Percentiles rank a stretch among this genome's conserved stretches.
Conservation (phyloP, 768 basidiomycete species). For the Leccinum rimulosum region DNA sequence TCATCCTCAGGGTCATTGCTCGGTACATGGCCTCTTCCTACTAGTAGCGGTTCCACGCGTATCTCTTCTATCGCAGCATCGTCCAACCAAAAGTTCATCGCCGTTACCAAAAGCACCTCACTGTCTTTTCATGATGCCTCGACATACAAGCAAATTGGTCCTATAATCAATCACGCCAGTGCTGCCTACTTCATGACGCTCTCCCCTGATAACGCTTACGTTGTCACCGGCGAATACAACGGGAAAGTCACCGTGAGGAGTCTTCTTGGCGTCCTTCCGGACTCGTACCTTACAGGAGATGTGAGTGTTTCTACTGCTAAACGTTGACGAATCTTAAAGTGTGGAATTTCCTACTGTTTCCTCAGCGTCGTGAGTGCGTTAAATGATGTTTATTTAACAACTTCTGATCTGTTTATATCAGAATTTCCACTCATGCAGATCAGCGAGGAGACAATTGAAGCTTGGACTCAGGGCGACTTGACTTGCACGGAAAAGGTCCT, state of each 20-base stretch:
- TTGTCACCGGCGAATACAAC: not conserved
- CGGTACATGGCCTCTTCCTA: not conserved
- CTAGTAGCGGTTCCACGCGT: too few species aligned
- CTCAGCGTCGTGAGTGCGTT: not conserved
- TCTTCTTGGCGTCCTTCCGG: not conserved
- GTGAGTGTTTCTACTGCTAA: not conserved
- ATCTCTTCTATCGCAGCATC: not conserved
- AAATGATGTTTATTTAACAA: accelerated
- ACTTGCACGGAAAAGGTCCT: not conserved
- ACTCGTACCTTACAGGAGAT: not conserved
- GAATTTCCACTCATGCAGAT: not conserved
- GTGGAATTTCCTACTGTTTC: too few species aligned
- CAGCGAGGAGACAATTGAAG: not conserved
- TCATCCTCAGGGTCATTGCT: not conserved
- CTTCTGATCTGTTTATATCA: not conserved
- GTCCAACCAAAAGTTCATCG: not conserved
- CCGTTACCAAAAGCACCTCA: not conserved
- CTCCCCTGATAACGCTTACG: not conserved
- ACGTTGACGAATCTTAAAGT: not conserved
- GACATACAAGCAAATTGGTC: not conserved
- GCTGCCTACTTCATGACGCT: not conserved
- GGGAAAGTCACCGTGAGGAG: not conserved
- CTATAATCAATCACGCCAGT: not conserved
- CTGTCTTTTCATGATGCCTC: not conserved
- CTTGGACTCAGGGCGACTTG: not conserved